phyloP scores from a whole-genome alignment of 441 rosid species.

The Pelargonium citronellum region DNA sequence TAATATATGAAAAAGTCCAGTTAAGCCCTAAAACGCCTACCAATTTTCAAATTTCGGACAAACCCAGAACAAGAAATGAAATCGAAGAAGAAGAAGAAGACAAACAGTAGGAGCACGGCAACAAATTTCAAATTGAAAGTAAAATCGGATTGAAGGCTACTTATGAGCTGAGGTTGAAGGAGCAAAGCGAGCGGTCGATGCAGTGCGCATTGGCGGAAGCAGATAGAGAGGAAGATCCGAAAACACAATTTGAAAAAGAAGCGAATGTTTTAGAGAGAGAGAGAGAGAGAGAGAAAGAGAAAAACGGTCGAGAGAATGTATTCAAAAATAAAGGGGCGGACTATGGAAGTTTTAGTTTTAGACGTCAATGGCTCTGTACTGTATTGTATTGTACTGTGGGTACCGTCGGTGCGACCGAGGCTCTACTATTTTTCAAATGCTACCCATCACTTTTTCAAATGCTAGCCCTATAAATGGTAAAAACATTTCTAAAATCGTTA shows the following conservation, averaged over 20 bases:
- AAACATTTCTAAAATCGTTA: too few relatives aligned
- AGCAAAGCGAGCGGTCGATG: constrained; percentile 27
- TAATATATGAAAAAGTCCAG: background rate
- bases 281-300: constrained; percentile 23
- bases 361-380: constrained; percentile 29
- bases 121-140: background rate
- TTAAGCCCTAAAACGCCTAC: constrained; percentile 28
- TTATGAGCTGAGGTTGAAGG: background rate
- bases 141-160: constrained; percentile 14
- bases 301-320: constrained; percentile 46
- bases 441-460: too few relatives aligned
- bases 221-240: background rate
- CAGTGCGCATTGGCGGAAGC: constrained; percentile 4
- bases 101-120: too few relatives aligned
- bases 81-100: background rate
- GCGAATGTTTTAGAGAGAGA: too few relatives aligned
- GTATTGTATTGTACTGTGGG: too few relatives aligned
- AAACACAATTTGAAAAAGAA: too few relatives aligned
- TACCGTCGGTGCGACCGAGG: too few relatives aligned
- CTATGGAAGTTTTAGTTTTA: constrained; percentile 24
- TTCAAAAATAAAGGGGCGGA: constrained; percentile 69
- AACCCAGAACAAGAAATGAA: constrained; percentile 28
- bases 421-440: too few relatives aligned
- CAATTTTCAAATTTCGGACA: background rate
- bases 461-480: too few relatives aligned